Evolutionary conservation across 495 filamentous ascomycete genomes (phyloP), one percentile per base, ranked within the genome.

Genomic region (Penicillium pulvis): DNA sequence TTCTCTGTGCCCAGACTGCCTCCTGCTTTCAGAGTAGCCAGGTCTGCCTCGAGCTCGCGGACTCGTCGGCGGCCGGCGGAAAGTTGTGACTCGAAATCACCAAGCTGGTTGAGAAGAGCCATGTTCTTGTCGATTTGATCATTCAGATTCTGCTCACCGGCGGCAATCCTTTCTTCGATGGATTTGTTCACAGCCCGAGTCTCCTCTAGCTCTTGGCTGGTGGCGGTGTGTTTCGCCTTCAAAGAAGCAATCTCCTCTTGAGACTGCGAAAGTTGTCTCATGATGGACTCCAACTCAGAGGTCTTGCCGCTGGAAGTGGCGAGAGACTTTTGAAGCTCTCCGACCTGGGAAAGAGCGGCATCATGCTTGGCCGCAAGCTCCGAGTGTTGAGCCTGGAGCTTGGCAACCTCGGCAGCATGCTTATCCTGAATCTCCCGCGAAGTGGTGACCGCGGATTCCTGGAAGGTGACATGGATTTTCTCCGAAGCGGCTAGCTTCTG

Each of bases 101-200:
- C 71, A 14, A 81, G 70, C 55, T 79, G 71, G 42, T 75, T 75
- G 43, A 80, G 65, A 35, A 80, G 71, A 20, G 71, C 69, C 76
- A 80, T 78, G 72, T 80, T 80, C 71, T 78, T 78, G 61, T 78
- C 76, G 45, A 81, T 79, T 58, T 81, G 77, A 28, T 73, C 70
- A 47, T 75, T 77, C 42, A 79, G 44, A 43, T 77, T 65, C 48
- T 66, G 71, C 55, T 79, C 72, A 26, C 73, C 73, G 41, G 71
- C 59, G 10, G 60, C 57, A 17, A 77, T 65, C 45, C 71, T 72
- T 41, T 76, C 74, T 35, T 75, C 71, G 52, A 79, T 64, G 4
- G 64, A 60, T 57, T 68, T 64, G 60, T 70, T 73, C 39, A 70
- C 62, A 36, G 60, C 60, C 16, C 62, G 64, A n/a, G 62, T 55